phyloP scores from a whole-genome alignment of 2,329 filamentous ascomycete genomes.

The Colletotrichum sidae region DNA sequence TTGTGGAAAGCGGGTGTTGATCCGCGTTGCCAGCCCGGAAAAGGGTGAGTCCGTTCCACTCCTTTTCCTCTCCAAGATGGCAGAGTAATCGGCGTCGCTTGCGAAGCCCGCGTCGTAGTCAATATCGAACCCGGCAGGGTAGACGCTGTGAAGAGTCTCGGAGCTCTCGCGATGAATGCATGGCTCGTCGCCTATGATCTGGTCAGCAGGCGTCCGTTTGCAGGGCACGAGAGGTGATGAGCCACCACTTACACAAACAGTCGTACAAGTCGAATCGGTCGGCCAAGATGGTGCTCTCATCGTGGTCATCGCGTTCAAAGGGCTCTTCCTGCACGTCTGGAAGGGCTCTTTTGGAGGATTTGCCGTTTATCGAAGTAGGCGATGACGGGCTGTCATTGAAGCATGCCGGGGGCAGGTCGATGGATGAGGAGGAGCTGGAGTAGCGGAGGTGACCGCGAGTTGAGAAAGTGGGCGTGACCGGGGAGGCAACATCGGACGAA shows the following conservation, averaged over 20 bases:
- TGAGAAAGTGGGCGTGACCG: constrained; percentile 77
- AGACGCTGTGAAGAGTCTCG: constrained; percentile 53
- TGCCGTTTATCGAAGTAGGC: constrained; percentile 55
- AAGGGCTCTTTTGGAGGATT: constrained; percentile 74
- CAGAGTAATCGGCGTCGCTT: constrained; percentile 70
- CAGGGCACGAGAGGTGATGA: background rate
- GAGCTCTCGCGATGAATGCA: constrained; percentile 67
- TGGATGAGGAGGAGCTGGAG: constrained; percentile 82
- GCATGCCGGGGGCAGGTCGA: constrained; percentile 68
- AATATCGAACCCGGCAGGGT: constrained; percentile 58
- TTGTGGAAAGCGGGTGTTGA: constrained; percentile 71
- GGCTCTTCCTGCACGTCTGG: constrained; percentile 90
- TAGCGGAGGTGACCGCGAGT: constrained; percentile 72
- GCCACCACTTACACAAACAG: constrained; percentile 77
- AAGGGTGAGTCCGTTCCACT: constrained; percentile 69
- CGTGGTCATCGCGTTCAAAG: constrained; percentile 69
- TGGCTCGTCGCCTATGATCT: constrained; percentile 66
- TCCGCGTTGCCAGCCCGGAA: constrained; percentile 71
- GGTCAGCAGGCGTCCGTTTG: constrained; percentile 36
- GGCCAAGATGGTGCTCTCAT: constrained; percentile 62
- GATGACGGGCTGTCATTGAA: constrained; percentile 64
- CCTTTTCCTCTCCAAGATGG: constrained; percentile 63
- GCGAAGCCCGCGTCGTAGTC: constrained; percentile 77
- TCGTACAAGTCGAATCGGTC: constrained; percentile 65
- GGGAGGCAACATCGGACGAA: constrained; percentile 75